phyloP scores from a whole-genome alignment of 352 stramenopile species.

The Pythium rishiriense region DNA sequence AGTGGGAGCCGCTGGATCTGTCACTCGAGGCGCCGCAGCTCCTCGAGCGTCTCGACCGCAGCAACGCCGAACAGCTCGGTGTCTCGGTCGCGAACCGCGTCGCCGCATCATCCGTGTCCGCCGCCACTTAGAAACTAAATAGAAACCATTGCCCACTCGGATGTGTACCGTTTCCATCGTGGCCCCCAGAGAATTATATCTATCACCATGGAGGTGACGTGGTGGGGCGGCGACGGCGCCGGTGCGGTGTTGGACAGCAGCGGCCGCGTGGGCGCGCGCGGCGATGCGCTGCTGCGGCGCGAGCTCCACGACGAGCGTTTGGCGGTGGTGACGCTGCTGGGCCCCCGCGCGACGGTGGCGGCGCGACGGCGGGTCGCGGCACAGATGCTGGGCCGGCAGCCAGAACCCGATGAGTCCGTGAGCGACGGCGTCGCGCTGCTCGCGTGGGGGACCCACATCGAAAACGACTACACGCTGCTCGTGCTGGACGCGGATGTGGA shows the following conservation, averaged over 20 bases:
- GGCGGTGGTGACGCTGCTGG: conserved; percentile 45
- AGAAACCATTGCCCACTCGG: conserved; percentile 6
- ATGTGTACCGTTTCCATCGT: conserved; percentile 22
- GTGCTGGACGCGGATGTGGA: conserved; percentile 39
- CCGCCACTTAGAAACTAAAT: conserved; percentile 18
- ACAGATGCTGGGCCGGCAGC: conserved; percentile 28
- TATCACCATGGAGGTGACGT: conserved; percentile 43
- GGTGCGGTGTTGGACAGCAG: conserved; percentile 32
- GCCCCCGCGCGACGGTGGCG: conserved; percentile 29
- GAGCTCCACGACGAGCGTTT: conserved; percentile 58
- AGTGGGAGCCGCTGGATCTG: conserved; percentile 67
- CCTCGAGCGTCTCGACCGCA: conserved; percentile 52
- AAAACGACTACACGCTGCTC: conserved; percentile 58
- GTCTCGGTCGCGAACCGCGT: conserved; percentile 50
- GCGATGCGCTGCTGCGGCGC: conserved; percentile 37
- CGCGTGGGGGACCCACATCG: conserved; percentile 38
- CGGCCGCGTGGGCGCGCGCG: conserved; percentile 37
- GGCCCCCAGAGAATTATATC: neutral
- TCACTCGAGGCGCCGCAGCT: conserved; percentile 56
- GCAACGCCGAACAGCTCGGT: conserved; percentile 52
- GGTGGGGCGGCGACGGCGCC: conserved; percentile 23
- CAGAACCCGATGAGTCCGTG: neutral
- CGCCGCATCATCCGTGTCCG: too few relatives aligned
- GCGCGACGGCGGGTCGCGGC: conserved; percentile 39
- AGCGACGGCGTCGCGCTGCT: conserved; percentile 35